These are phyloP conservation scores for Volvariella volvacea DNA, from an alignment of 1,284 basidiomycete species.

Conservation along the genomic window DNA sequence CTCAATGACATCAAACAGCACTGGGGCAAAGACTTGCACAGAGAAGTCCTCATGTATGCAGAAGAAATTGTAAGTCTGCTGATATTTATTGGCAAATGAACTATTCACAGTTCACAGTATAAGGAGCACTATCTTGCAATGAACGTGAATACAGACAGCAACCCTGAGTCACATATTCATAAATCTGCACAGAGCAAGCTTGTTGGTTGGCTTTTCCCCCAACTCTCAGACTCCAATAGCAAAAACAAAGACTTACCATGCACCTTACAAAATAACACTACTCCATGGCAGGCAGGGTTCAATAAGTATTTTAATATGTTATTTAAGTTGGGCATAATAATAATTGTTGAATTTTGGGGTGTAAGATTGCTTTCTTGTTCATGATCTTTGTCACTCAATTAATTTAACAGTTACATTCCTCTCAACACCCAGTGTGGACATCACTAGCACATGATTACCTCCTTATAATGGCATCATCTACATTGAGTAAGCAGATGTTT, in stretches of 20 bases:
- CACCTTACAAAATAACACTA: no score
- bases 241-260: no score
- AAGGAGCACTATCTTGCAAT: slow-evolving; percentile 11
- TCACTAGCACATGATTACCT: slow-evolving; percentile 28
- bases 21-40: slow-evolving; percentile 16
- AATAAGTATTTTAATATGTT: slow-evolving; percentile 16
- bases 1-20: slow-evolving; percentile 18
- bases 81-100: slow-evolving; percentile 6
- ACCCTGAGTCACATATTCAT: not conserved
- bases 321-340: slow-evolving; percentile 15
- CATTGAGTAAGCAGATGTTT: slow-evolving; percentile 29
- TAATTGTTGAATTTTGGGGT: slow-evolving; percentile 25
- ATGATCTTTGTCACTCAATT: slow-evolving; percentile 1
- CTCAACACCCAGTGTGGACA: slow-evolving; percentile 23
- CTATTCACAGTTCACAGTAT: slow-evolving; percentile 9
- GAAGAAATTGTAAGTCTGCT: slow-evolving; percentile 17
- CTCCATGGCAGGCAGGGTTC: slow-evolving; percentile 18
- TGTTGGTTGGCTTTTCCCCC: not conserved
- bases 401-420: slow-evolving; percentile 15
- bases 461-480: slow-evolving; percentile 29
- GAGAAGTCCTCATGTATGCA: slow-evolving; percentile 10
- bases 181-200: not conserved
- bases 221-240: slow-evolving; percentile 3
- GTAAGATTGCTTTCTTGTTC: slow-evolving; percentile 13
- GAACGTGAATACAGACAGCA: slow-evolving; percentile 3